Conservation (phyloP, 2,329 filamentous ascomycete species). For the Calonectria henricotiae region DNA sequence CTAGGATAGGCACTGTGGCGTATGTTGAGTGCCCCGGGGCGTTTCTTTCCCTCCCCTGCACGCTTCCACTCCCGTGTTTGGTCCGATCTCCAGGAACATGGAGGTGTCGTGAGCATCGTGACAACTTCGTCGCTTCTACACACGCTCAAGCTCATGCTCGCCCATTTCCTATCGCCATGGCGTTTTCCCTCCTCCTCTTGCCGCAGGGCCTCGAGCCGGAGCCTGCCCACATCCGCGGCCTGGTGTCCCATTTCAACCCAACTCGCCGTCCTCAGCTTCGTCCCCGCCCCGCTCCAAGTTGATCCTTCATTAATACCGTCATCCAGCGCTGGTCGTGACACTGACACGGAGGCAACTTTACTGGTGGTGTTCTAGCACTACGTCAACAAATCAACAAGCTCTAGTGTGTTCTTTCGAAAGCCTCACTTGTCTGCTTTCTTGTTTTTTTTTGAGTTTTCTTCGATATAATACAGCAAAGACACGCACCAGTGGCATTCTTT, state of each 20-base stretch:
- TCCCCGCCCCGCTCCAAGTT: slow-evolving; percentile 1
- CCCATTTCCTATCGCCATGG: slow-evolving; percentile 20
- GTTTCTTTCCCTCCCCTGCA: slow-evolving; percentile 42
- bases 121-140: slow-evolving; percentile 22
- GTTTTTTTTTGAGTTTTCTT: background rate
- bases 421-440: background rate
- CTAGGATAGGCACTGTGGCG: slow-evolving; percentile 29
- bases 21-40: background rate
- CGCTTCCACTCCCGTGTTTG: slow-evolving; percentile 45
- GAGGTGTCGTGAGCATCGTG: slow-evolving; percentile 49
- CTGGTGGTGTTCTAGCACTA: slow-evolving; percentile 19
- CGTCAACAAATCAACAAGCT: background rate
- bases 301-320: slow-evolving; percentile 10
- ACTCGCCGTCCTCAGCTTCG: slow-evolving; percentile 16
- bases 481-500: slow-evolving; percentile 5
- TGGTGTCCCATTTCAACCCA: slow-evolving; percentile 19
- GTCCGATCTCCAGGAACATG: slow-evolving; percentile 50
- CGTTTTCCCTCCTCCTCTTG: slow-evolving; percentile 16
- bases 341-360: slow-evolving; percentile 9
- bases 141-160: background rate
- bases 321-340: slow-evolving; percentile 8
- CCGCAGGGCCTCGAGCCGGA: slow-evolving; percentile 12
- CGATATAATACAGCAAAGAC: background rate
- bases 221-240: background rate
- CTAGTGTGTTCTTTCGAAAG: slow-evolving; percentile 5